phyloP scores from a whole-genome alignment of 139 green algal genomes.

The Micractinium sp. region DNA sequence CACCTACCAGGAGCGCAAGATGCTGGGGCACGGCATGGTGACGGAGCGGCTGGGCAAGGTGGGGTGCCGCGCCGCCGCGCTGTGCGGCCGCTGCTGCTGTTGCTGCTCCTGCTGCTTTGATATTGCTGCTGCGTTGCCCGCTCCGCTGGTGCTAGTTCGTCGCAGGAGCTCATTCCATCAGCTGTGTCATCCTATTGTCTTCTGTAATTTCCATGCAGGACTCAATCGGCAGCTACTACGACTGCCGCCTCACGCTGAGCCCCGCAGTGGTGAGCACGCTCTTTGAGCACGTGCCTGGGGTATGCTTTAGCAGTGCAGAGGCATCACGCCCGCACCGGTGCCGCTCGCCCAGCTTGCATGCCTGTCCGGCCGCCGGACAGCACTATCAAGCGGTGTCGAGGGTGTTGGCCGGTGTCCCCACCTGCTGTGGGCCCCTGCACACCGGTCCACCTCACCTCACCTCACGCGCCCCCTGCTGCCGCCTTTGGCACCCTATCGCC shows the following conservation, averaged over 20 bases:
- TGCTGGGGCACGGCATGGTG: constrained; percentile 87
- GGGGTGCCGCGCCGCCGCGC: not conserved
- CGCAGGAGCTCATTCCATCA: not conserved
- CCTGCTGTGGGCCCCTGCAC: not conserved
- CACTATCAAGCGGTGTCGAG: too few relatives aligned
- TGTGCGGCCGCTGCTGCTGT: not conserved
- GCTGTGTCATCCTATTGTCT: not conserved
- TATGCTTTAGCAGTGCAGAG: too few relatives aligned
- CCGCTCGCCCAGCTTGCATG: too few relatives aligned
- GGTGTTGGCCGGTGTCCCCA: too few relatives aligned
- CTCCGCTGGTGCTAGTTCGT: too few relatives aligned
- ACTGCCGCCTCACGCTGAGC: constrained; percentile 87
- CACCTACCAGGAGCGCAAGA: constrained; percentile 84
- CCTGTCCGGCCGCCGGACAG: too few relatives aligned
- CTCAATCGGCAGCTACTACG: constrained; percentile 86
- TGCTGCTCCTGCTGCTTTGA: not conserved
- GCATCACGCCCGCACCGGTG: too few relatives aligned
- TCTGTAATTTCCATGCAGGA: constrained; percentile 64
- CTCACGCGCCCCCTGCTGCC: too few relatives aligned
- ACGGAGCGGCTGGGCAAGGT: constrained; percentile 92
- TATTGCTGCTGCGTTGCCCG: not conserved
- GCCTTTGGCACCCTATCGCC: not conserved
- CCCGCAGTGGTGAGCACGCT: constrained; percentile 68
- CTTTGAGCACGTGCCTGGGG: too few relatives aligned
- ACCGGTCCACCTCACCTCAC: not conserved